These are phyloP conservation scores for Geoglossum cookeanum DNA, from an alignment of 2,329 filamentous ascomycete species.

Conservation along the genomic window DNA sequence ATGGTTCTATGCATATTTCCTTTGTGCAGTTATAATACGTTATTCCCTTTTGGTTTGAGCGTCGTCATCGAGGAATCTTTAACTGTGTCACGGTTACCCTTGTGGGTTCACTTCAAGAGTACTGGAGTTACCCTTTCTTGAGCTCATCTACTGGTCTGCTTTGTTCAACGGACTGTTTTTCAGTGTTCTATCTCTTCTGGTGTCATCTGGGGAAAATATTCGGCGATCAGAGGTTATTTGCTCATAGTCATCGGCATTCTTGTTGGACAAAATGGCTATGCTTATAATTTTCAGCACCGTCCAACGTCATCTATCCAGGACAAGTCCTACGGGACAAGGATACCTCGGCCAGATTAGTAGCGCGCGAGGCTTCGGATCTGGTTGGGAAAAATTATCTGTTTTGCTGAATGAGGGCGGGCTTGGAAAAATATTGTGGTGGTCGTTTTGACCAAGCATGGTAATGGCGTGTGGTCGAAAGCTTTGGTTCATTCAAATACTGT, in stretches of 20 bases:
- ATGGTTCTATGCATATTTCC: background rate
- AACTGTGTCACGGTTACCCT: background rate
- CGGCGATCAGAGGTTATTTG: background rate
- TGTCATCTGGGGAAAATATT: background rate
- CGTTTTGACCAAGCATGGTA: slow-evolving; percentile 1
- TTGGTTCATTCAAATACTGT: background rate
- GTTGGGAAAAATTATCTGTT: background rate
- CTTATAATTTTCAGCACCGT: background rate
- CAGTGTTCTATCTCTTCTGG: background rate
- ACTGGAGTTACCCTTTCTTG: background rate
- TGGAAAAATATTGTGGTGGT: background rate
- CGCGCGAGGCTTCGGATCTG: background rate
- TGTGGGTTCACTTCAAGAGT: background rate
- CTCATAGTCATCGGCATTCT: background rate
- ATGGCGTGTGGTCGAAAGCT: background rate
- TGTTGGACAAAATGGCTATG: background rate
- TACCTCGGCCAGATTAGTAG: background rate
- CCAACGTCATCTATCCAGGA: background rate
- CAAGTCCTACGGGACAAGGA: background rate
- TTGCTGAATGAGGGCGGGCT: background rate
- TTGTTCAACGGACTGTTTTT: background rate
- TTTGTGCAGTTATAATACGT: slow-evolving; percentile 1
- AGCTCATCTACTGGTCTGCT: background rate
- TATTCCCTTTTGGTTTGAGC: background rate
- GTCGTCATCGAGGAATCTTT: background rate